Evolutionary conservation across 148 eudicot genomes (phyloP), one percentile per base, ranked within the genome.

Genomic region (Rhododendron williamsianum): DNA sequence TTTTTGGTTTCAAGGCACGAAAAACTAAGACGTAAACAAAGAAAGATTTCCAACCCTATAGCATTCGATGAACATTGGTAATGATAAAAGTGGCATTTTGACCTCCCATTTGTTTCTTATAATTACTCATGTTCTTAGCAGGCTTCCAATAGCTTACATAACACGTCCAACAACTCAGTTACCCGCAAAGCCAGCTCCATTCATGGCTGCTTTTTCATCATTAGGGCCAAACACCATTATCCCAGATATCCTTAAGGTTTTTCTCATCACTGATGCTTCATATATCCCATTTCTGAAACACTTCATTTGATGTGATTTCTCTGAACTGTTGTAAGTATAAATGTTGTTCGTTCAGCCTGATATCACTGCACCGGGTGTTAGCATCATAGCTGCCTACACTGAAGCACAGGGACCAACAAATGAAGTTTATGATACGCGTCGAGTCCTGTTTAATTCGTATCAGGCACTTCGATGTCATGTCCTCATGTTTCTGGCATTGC

Each of bases 381-480:
- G 96, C 86, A 86, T 95, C 45, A 92, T 96, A 84, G 98, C 98
- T 52, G 99, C 99, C 63, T 96, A 92, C 48, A 93, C 93, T 3
- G 93, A 89, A 90, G 95, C 96, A 36, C 87, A 91, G 83, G 97
- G 98, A 63, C 99, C 98, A 79, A 96, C 99, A 83, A 88, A 93
- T 82, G 91, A 92, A 88, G 86, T 80, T 82, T 96, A 90, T 73
- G 99, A 96, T 54, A 91, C 87, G 78, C 94, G 99, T 2, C 89
- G 95, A 63, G 93, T 96, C 43, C 65, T 81, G 36, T 95, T 87
- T 78, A 95, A 96, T 86, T 88, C 97, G 83, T 93, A 38, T 93
- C 99, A 1, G 99, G 99, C 38, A 96, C 99, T 51, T 96, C 98
- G 2, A 96, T 96, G 99, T 95, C 99, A 72, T 96, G 99, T 60